Base-by-base conservation (phyloP, 139 green algal genomes). In the Helicosporidium sp. region DNA sequence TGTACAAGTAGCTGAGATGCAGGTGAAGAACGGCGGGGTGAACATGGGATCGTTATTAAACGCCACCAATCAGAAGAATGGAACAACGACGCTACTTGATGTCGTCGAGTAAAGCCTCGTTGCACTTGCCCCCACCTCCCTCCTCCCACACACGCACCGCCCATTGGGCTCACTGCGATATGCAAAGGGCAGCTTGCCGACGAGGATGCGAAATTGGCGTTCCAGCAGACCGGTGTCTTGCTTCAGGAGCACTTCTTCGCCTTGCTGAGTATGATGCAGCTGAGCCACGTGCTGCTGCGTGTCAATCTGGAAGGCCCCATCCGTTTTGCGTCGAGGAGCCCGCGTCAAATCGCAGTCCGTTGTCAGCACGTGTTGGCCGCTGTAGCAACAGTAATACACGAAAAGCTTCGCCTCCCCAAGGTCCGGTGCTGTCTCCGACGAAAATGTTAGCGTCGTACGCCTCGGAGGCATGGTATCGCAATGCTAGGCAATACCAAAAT, bases 371-470 rank as follows among this genome's bases (percentile, higher is more conserved):
- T 83, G 74, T 28, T 74, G 69, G 26, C 79, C 76, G 34, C 72
- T 82, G 62, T 76, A 78, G 45, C 83, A 83, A 63, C 80, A 91
- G 60, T 91, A 85, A 48, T 89, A 90, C 0, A 81, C 73, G 35
- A 52, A 78, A 1, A 84, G 60, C 25, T 70, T 43, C 1, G 68
- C 31, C 24, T 61, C 46, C 4, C 60, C 41, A 7, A 56, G 40
- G 25, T 51, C 35, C 3, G 57, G 43, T 0, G 59, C 68, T 36
- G 78, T 68, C 45, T 83, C 70, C 34, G 57, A 72, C 22, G 60
- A 74, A 57, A 62, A 84, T 3, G 65, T 78, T 15, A 84, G 58
- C 0, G 70, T 80, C 6, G 48, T 54, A 34, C 48, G 37, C 7
- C 48, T 13, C 7, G 48, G 48, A 8, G 15, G 15, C 48, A 54